Evolutionary conservation across 2,329 filamentous ascomycete genomes (phyloP).

Genomic region (Alternaria solani): DNA sequence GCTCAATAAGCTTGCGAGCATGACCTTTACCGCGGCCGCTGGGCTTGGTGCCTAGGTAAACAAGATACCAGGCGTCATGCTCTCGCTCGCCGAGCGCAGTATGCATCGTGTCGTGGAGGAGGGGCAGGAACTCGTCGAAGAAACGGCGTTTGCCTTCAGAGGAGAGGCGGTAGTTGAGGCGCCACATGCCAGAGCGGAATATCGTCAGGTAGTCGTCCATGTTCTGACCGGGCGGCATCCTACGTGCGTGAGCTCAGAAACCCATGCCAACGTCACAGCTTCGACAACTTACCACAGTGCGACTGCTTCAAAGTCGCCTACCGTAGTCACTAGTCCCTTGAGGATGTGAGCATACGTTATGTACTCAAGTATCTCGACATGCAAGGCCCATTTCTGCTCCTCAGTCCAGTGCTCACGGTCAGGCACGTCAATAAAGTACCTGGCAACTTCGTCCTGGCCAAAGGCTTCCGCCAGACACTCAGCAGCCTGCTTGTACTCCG

Average conservation of each 20-base stretch:
- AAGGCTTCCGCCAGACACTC: slow-evolving; percentile 79
- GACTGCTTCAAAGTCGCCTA: slow-evolving; percentile 80
- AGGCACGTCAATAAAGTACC: slow-evolving; percentile 77
- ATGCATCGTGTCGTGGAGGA: slow-evolving; percentile 76
- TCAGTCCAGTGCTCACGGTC: slow-evolving; percentile 69
- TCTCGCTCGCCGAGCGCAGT: slow-evolving; percentile 73
- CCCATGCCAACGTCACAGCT: neutral
- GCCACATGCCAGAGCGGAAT: slow-evolving; percentile 79
- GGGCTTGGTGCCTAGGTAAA: slow-evolving; percentile 81
- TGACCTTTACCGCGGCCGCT: slow-evolving; percentile 75
- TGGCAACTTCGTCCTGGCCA: slow-evolving; percentile 74
- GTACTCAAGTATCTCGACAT: slow-evolving; percentile 79
- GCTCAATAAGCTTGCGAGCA: slow-evolving; percentile 72
- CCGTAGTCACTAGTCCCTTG: slow-evolving; percentile 76
- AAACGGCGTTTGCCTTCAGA: slow-evolving; percentile 76
- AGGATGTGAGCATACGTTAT: slow-evolving; percentile 78
- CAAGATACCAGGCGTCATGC: slow-evolving; percentile 78
- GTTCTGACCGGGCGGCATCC: slow-evolving; percentile 78
- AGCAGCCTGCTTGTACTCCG: slow-evolving; percentile 76
- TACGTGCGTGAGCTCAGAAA: slow-evolving; percentile 44
- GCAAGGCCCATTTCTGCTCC: slow-evolving; percentile 77
- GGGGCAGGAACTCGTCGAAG: slow-evolving; percentile 78
- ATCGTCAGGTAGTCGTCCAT: slow-evolving; percentile 77
- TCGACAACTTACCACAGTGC: slow-evolving; percentile 75
- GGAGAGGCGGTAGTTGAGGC: slow-evolving; percentile 76